Percentiles rank a stretch among this genome's conserved stretches.
These are phyloP conservation scores for Glonium stellatum DNA, from an alignment of 495 filamentous ascomycete genomes.

Conservation along the genomic window DNA sequence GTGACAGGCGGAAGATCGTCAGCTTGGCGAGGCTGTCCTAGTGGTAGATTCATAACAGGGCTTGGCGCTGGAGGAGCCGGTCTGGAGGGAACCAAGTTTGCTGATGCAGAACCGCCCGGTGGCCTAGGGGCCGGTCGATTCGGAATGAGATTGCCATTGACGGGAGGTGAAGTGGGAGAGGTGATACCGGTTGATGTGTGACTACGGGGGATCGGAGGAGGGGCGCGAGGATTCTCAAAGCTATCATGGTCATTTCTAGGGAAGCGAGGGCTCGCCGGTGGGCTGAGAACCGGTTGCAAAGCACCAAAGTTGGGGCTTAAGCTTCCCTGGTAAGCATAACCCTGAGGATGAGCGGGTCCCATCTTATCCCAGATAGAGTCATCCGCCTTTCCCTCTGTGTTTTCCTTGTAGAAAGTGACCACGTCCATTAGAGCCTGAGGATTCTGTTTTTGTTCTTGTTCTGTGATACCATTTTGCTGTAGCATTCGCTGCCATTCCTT, in stretches of 20 bases:
- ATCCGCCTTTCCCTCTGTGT: constrained; percentile 66
- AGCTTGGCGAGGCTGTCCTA: constrained; percentile 17
- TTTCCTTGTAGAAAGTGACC: constrained; percentile 93
- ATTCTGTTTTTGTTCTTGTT: constrained; percentile 91
- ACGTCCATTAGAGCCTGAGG: constrained; percentile 92
- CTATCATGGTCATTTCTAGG: constrained; percentile 84
- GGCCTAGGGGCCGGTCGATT: constrained; percentile 61
- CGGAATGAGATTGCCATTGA: constrained; percentile 54
- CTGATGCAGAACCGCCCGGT: constrained; percentile 35
- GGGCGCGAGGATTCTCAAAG: constrained; percentile 93
- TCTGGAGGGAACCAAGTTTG: constrained; percentile 38
- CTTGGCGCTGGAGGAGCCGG: constrained; percentile 39
- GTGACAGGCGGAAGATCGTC: constrained; percentile 31
- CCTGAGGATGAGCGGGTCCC: constrained; percentile 58
- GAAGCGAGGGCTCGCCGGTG: constrained; percentile 86
- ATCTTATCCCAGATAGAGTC: constrained; percentile 95
- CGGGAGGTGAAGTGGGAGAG: constrained; percentile 45
- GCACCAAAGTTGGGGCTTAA: constrained; percentile 42
- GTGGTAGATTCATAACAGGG: constrained; percentile 18
- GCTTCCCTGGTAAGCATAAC: constrained; percentile 43
- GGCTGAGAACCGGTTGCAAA: constrained; percentile 63
- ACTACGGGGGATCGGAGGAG: constrained; percentile 77
- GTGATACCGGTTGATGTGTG: constrained; percentile 31
- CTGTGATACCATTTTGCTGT: constrained; percentile 91
- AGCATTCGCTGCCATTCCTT: constrained; percentile 97